Conservation (phyloP, 148 eudicot species). For the Fallopia convolvulus region DNA sequence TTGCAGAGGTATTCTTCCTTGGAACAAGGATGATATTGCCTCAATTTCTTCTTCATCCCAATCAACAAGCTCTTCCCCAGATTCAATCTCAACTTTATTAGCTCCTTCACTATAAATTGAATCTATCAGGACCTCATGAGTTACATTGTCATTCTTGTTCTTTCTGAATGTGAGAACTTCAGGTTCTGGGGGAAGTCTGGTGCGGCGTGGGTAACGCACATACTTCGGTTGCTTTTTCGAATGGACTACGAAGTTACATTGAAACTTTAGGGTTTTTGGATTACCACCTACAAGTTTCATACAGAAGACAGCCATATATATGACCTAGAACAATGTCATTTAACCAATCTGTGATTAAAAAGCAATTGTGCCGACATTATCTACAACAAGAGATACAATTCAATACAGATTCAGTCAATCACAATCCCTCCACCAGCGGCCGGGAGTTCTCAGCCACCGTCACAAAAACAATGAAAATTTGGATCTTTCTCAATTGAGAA, state of each 20-base stretch:
- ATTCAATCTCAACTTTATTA: constrained; percentile 15
- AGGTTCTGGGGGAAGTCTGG: constrained; percentile 46
- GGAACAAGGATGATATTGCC: constrained; percentile 85
- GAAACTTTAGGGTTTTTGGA: background rate
- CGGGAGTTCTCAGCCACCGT: no score
- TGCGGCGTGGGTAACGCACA: constrained; percentile 46
- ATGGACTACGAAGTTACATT: constrained; percentile 15
- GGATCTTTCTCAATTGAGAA: no score
- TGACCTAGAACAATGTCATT: background rate
- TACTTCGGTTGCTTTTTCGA: constrained; percentile 34
- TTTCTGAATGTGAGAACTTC: constrained; percentile 24
- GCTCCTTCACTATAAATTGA: constrained; percentile 13
- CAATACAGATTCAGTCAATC: no score
- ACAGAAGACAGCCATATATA: background rate
- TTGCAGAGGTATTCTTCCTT: constrained; percentile 83
- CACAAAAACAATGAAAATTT: no score
- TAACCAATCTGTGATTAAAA: no score
- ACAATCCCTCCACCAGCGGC: no score
- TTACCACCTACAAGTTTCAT: background rate
- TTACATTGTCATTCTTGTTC: constrained; percentile 12
- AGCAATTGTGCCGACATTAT: no score
- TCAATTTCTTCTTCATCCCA: constrained; percentile 84
- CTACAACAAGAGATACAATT: no score
- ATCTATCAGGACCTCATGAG: constrained; percentile 14
- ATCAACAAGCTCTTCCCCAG: constrained; percentile 21